Evolutionary conservation across 2,329 filamentous ascomycete species (phyloP).

Genomic region (Fusarium sp.): DNA sequence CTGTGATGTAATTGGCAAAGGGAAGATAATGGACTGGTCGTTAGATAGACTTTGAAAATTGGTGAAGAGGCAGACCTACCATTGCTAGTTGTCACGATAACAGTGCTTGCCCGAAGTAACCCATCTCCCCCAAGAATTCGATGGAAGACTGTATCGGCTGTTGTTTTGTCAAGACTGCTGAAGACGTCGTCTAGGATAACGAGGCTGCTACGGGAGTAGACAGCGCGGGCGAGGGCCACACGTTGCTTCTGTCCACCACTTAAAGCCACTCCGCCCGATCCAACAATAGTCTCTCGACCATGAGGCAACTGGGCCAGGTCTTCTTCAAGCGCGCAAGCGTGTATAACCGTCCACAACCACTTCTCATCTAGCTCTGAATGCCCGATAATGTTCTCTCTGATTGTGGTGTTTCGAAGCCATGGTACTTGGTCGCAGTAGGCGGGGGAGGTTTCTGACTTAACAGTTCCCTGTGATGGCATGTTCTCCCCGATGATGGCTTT

Average conservation of each 20-base stretch:
- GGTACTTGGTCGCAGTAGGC: constrained; percentile 59
- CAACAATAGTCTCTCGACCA: constrained; percentile 53
- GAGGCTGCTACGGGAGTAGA: constrained; percentile 56
- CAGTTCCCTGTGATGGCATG: constrained; percentile 38
- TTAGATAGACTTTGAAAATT: not conserved
- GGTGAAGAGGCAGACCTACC: not conserved
- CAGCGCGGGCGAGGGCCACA: constrained; percentile 59
- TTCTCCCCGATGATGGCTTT: constrained; percentile 55
- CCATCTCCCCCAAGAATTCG: constrained; percentile 57
- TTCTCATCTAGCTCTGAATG: constrained; percentile 43
- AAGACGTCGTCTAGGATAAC: constrained; percentile 61
- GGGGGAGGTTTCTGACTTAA: constrained; percentile 46
- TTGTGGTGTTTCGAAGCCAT: constrained; percentile 57
- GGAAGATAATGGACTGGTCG: constrained; percentile 42
- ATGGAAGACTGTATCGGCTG: constrained; percentile 56
- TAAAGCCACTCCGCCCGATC: constrained; percentile 56
- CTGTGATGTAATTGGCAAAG: constrained; percentile 44
- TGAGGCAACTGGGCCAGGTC: constrained; percentile 51
- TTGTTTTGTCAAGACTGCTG: constrained; percentile 59
- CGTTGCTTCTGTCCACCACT: constrained; percentile 60
- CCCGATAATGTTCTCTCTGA: constrained; percentile 56
- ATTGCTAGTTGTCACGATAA: constrained; percentile 43
- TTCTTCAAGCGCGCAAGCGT: constrained; percentile 51
- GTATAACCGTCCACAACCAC: constrained; percentile 49
- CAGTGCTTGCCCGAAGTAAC: constrained; percentile 54